Percentiles rank a stretch among this genome's conserved stretches.
Evolutionary conservation across 257 asterid species (phyloP).

Genomic region (Avicennia marina): DNA sequence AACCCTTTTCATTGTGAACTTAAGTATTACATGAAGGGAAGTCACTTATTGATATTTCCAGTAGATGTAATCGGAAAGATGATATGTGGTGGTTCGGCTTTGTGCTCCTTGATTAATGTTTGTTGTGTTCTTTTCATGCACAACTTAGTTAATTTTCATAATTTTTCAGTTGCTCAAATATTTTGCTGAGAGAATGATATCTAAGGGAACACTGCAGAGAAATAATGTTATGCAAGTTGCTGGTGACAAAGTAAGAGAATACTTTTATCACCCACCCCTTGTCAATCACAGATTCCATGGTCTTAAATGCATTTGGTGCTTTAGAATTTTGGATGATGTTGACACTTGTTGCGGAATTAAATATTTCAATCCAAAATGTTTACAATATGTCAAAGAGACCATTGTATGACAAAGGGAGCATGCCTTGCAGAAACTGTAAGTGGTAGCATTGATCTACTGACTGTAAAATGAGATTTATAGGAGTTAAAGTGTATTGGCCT

Average conservation of each 20-base stretch:
- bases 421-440: neutral
- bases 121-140: neutral
- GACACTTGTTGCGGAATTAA: neutral
- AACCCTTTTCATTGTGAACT: too few species aligned
- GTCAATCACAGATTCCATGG: neutral
- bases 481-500: too few species aligned
- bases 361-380: neutral
- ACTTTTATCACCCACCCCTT: neutral
- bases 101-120: neutral
- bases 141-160: neutral
- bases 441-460: too few species aligned
- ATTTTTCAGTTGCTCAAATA: slow-evolving; percentile 50
- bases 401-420: neutral
- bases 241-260: slow-evolving; percentile 51
- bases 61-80: neutral
- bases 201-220: slow-evolving; percentile 58
- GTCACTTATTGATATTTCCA: neutral
- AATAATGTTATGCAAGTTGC: slow-evolving; percentile 67
- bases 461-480: too few species aligned
- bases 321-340: slow-evolving; percentile 1
- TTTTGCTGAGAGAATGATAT: slow-evolving; percentile 72
- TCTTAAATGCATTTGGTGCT: neutral
- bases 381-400: neutral
- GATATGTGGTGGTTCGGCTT: neutral
- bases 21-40: neutral